phyloP scores from a whole-genome alignment of 805 yeast species.

The Saturnispora zaruensis region DNA sequence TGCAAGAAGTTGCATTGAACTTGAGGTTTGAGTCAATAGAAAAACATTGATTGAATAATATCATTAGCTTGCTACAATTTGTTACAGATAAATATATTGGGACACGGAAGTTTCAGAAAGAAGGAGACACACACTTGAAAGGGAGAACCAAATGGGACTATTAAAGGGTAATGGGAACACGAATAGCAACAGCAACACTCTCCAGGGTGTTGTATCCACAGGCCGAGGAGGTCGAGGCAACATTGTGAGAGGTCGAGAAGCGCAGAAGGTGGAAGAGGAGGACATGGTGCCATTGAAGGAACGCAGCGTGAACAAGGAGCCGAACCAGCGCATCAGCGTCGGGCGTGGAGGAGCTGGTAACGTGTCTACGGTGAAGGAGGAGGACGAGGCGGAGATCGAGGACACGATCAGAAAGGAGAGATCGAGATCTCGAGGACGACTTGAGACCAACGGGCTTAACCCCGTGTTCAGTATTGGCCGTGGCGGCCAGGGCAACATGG shows the following conservation, averaged over 20 bases:
- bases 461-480: conserved; percentile 1
- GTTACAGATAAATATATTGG: no score
- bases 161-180: neutral
- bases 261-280: conserved; percentile 11
- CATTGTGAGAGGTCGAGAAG: conserved; percentile 11
- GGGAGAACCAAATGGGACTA: neutral
- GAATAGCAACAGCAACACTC: neutral
- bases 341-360: conserved; percentile 33
- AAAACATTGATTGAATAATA: no score
- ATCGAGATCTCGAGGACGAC: neutral
- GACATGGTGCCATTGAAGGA: neutral
- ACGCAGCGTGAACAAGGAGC: neutral
- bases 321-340: conserved; percentile 23
- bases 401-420: neutral
- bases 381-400: neutral
- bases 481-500: conserved; percentile 5
- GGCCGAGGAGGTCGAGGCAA: conserved; percentile 10
- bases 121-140: neutral
- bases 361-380: conserved; percentile 16
- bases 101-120: no score
- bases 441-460: neutral
- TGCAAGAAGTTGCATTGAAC: no score
- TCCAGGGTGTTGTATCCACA: neutral
- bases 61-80: no score
- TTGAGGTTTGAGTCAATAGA: no score